Evolutionary conservation across 495 filamentous ascomycete genomes (phyloP), one percentile per base, ranked within the genome.

Genomic region (Penicillium dipodomyicola): DNA sequence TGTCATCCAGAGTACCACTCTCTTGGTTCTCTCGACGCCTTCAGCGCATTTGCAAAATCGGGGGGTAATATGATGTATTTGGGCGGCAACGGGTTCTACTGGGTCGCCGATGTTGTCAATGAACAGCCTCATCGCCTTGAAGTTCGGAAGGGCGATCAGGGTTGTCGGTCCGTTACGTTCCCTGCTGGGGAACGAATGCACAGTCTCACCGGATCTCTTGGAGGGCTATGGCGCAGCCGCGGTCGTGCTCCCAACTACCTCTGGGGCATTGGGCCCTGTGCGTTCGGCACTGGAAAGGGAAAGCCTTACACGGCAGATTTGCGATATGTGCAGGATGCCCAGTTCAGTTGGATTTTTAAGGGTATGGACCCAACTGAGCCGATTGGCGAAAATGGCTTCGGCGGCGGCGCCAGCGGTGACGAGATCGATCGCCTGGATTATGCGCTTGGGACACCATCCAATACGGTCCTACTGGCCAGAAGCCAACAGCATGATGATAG

Each of bases 81-180:
- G 4, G 68, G 68, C 33, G 68, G 67, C 19, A 71, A 71, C 52
- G 68, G 68, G 7, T 71, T 65, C 53, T 71, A 71, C 41, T 59
- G 57, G 57, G 57, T 54, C 9, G 50, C 57, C 10, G 57, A 54
- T 22, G 30, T 54, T 6, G 42, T 48, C 2, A 22, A 15, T 15
- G 33, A 50, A 7, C 57, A 33, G 14, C 41, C 67, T 25, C 67
- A 69, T 55, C 68, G 68, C 23, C 53, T 71, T 19, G 67, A 71
- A 50, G 68, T 71, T 35, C 68, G 68, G 12, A 63, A 63, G 9
- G 68, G 58, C 19, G 68, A 69, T 44, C 56, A 59, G 48, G 68
- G 68, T 8, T 67, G 65, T 39, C 67, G 67, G 11, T 54, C 67
- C 0, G 65, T 68, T 27, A 56, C 47, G 1, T 56, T 70, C 10